phyloP scores from a whole-genome alignment of 2,329 filamentous ascomycete species.

The Claviceps fusiformis region DNA sequence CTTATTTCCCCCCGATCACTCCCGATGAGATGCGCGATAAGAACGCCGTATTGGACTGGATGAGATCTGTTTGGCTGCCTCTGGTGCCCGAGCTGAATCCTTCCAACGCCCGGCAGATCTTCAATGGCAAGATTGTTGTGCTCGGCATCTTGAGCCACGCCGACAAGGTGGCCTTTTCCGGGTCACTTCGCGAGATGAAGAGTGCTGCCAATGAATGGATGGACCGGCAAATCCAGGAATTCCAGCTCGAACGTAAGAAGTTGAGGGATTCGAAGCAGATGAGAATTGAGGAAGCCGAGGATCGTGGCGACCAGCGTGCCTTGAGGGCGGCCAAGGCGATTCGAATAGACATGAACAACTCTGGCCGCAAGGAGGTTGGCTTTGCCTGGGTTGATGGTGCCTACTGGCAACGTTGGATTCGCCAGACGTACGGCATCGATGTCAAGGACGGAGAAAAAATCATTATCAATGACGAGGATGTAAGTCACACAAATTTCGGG shows the following conservation, averaged over 20 bases:
- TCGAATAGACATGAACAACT: conserved; percentile 77
- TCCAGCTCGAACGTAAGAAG: conserved; percentile 87
- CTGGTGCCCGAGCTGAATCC: conserved; percentile 90
- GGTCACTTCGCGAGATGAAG: conserved; percentile 80
- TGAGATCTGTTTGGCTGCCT: conserved; percentile 91
- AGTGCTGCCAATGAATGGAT: conserved; percentile 95
- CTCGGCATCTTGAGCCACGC: conserved; percentile 75
- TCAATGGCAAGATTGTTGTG: conserved; percentile 91
- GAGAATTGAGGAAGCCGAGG: conserved; percentile 90
- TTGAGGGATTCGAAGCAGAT: conserved; percentile 88
- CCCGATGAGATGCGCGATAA: conserved; percentile 89
- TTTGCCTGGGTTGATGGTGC: conserved; percentile 97
- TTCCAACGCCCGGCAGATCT: conserved; percentile 83
- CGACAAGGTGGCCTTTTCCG: conserved; percentile 63
- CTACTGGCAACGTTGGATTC: conserved; percentile 96
- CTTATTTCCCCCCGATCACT: conserved; percentile 76
- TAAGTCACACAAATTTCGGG: conserved; percentile 34
- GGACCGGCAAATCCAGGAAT: conserved; percentile 84
- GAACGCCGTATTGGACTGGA: conserved; percentile 68
- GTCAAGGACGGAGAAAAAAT: conserved; percentile 80
- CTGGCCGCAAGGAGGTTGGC: conserved; percentile 73
- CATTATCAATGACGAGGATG: conserved; percentile 93
- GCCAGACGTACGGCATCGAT: conserved; percentile 87
- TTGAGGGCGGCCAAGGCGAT: conserved; percentile 80
- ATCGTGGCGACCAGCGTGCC: conserved; percentile 79